phyloP scores from a whole-genome alignment of 805 yeast genomes.

The Candida railenensis region DNA sequence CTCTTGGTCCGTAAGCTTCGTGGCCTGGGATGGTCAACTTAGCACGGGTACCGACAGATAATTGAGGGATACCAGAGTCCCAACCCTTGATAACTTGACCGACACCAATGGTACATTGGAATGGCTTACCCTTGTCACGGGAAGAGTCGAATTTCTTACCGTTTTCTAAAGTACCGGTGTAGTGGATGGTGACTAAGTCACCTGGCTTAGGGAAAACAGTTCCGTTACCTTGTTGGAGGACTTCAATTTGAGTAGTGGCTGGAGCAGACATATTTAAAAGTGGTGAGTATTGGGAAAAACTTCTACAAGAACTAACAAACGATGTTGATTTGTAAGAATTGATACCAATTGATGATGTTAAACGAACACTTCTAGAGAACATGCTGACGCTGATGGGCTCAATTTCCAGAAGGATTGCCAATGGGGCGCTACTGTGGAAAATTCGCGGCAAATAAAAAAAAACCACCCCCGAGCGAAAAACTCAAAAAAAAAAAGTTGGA shows the following conservation, averaged over 20 bases:
- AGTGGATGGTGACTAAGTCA: slow-evolving; percentile 89
- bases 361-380: slow-evolving; percentile 3
- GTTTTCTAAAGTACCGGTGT: slow-evolving; percentile 91
- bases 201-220: slow-evolving; percentile 82
- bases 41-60: slow-evolving; percentile 92
- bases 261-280: slow-evolving; percentile 35
- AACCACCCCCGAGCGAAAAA: neutral
- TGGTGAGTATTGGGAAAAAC: slow-evolving; percentile 37
- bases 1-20: slow-evolving; percentile 91
- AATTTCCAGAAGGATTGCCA: neutral
- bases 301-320: slow-evolving; percentile 20
- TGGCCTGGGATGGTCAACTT: slow-evolving; percentile 88
- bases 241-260: slow-evolving; percentile 39
- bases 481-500: neutral
- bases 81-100: slow-evolving; percentile 97
- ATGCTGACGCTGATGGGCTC: neutral
- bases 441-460: neutral
- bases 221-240: slow-evolving; percentile 71
- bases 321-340: slow-evolving; percentile 2
- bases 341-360: slow-evolving; percentile 1
- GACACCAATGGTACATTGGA: slow-evolving; percentile 91
- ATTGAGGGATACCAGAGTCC: slow-evolving; percentile 92
- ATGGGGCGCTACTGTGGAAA: neutral
- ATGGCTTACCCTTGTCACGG: slow-evolving; percentile 91
- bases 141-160: slow-evolving; percentile 97